phyloP scores from a whole-genome alignment of 805 yeast species.

The Cyberlindnera maclurae region DNA sequence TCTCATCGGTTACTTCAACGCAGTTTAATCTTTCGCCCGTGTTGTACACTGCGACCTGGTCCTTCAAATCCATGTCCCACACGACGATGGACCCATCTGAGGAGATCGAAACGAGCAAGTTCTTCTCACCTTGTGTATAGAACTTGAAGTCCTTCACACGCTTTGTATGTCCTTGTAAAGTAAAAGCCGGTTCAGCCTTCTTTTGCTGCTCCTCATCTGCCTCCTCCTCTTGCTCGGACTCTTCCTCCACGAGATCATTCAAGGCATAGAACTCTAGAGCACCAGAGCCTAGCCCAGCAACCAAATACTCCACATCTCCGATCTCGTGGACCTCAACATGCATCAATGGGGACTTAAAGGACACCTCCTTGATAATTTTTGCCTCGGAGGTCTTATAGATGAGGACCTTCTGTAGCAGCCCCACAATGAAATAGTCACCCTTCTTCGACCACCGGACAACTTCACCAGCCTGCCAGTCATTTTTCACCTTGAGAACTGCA shows the following conservation, averaged over 20 bases:
- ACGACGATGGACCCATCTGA: slow-evolving; percentile 92
- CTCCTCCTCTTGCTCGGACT: slow-evolving; percentile 18
- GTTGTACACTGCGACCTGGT: slow-evolving; percentile 85
- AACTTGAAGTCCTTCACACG: slow-evolving; percentile 76
- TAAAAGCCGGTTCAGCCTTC: slow-evolving; percentile 42
- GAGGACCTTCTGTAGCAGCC: slow-evolving; percentile 56
- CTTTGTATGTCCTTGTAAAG: slow-evolving; percentile 72
- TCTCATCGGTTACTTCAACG: slow-evolving; percentile 67
- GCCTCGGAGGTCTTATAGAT: slow-evolving; percentile 61
- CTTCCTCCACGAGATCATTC: slow-evolving; percentile 26
- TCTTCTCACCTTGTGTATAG: slow-evolving; percentile 30
- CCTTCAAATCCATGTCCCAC: slow-evolving; percentile 66
- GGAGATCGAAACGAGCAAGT: slow-evolving; percentile 70
- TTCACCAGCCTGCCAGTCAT: slow-evolving; percentile 61
- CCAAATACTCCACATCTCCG: slow-evolving; percentile 47
- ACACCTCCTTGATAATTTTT: slow-evolving; percentile 45
- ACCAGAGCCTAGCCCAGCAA: slow-evolving; percentile 70
- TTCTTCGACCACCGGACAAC: slow-evolving; percentile 57
- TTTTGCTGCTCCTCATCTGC: slow-evolving; percentile 3
- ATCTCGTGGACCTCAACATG: slow-evolving; percentile 47
- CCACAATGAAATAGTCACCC: slow-evolving; percentile 75
- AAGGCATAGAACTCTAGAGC: slow-evolving; percentile 49
- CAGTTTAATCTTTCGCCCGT: slow-evolving; percentile 90
- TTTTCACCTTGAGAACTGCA: slow-evolving; percentile 65
- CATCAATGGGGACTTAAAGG: slow-evolving; percentile 56